Conservation (phyloP, 2,329 filamentous ascomycete genomes). For the Cordyceps farinosa region DNA sequence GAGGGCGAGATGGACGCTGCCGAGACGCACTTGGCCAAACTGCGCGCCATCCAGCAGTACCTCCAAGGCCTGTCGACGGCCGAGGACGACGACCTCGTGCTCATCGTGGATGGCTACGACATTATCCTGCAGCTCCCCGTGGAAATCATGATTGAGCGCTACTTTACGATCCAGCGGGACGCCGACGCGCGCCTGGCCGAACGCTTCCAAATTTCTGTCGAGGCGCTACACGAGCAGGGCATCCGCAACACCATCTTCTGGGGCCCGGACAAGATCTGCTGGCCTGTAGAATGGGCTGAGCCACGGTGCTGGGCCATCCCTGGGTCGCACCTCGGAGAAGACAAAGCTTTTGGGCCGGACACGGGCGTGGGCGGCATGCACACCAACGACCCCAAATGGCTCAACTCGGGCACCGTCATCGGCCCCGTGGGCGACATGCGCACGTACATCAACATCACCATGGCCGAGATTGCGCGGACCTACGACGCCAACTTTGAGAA, state of each 20-base stretch:
- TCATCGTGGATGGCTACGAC: slow-evolving; percentile 62
- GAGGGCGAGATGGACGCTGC: slow-evolving; percentile 33
- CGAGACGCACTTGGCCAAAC: slow-evolving; percentile 38
- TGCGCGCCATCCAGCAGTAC: slow-evolving; percentile 36
- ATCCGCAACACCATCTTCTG: slow-evolving; percentile 40
- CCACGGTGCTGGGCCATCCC: slow-evolving; percentile 41
- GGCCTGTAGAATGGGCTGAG: slow-evolving; percentile 34
- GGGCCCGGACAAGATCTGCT: slow-evolving; percentile 45
- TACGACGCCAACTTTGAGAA: slow-evolving; percentile 31
- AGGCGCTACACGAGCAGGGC: slow-evolving; percentile 29
- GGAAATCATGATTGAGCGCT: slow-evolving; percentile 59
- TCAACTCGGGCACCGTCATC: slow-evolving; percentile 46
- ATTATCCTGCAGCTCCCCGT: slow-evolving; percentile 63
- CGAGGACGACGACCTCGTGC: slow-evolving; percentile 55
- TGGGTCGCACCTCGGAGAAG: slow-evolving; percentile 29
- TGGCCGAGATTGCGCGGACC: slow-evolving; percentile 31
- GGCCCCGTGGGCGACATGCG: slow-evolving; percentile 35
- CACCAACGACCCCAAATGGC: slow-evolving; percentile 36
- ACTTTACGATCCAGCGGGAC: slow-evolving; percentile 51
- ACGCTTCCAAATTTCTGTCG: slow-evolving; percentile 42
- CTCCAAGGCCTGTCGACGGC: slow-evolving; percentile 27
- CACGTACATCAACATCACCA: slow-evolving; percentile 29
- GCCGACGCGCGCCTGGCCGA: slow-evolving; percentile 50
- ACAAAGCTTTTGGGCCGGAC: slow-evolving; percentile 34
- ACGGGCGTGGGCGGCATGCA: slow-evolving; percentile 31